phyloP scores from a whole-genome alignment of 1,139 yeast genomes.

The Hyphopichia khmerensis region DNA sequence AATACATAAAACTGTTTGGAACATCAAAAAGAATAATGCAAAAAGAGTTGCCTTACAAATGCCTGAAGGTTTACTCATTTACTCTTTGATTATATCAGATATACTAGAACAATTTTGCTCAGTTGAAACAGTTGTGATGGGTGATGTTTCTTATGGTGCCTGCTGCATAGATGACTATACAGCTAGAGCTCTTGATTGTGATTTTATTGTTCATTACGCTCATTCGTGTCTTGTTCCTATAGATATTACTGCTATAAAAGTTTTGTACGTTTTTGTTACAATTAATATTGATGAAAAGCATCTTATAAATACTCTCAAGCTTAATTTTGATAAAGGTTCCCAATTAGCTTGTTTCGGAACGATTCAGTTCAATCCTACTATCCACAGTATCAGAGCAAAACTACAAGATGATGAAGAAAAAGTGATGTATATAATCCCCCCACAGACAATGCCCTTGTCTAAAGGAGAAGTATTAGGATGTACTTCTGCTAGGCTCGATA shows the following conservation, averaged over 20 bases:
- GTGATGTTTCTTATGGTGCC: conserved; percentile 98
- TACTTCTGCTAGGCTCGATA: conserved; percentile 79
- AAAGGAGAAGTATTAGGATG: conserved; percentile 97
- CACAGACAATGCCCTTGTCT: conserved; percentile 90
- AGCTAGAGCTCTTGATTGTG: conserved; percentile 90
- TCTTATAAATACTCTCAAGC: conserved; percentile 68
- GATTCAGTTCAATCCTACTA: conserved; percentile 93
- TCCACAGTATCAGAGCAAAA: conserved; percentile 71
- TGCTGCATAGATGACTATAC: conserved; percentile 98
- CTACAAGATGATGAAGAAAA: conserved; percentile 49
- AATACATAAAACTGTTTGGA: conserved; percentile 94
- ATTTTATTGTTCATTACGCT: conserved; percentile 93
- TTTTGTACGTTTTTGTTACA: conserved; percentile 91
- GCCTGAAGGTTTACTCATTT: conserved; percentile 95
- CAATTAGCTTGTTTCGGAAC: conserved; percentile 87
- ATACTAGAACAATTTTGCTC: conserved; percentile 87
- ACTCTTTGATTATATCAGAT: conserved; percentile 83
- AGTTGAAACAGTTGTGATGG: conserved; percentile 93
- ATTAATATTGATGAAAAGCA: conserved; percentile 85
- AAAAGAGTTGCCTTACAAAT: conserved; percentile 85
- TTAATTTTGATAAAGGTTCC: conserved; percentile 63
- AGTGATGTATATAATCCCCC: conserved; percentile 69
- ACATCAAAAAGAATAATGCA: conserved; percentile 70
- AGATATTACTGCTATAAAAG: conserved; percentile 86
- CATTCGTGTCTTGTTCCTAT: conserved; percentile 97